Evolutionary conservation across 352 stramenopile species (phyloP).

Genomic region (Aphanomyces invadans): DNA sequence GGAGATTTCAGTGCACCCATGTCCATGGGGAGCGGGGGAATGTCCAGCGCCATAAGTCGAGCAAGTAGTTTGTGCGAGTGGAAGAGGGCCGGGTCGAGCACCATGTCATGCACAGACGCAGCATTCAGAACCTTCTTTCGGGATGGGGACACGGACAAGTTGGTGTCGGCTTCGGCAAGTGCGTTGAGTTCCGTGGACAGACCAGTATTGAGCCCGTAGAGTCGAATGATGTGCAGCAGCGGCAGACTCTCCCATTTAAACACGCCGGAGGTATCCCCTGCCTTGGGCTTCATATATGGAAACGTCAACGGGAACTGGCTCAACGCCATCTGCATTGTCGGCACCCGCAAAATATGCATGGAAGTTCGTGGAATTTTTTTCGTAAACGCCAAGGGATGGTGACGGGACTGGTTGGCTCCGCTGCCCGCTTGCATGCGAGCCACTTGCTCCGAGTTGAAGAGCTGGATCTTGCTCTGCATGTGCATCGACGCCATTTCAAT

Average conservation of each 20-base stretch:
- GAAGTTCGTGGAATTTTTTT: constrained; percentile 18
- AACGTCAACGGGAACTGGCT: constrained; percentile 8
- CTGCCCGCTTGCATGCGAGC: constrained; percentile 49
- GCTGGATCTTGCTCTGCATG: constrained; percentile 84
- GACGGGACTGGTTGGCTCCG: constrained; percentile 27
- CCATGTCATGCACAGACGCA: constrained; percentile 60
- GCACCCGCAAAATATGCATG: constrained; percentile 9
- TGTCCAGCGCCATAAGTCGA: constrained; percentile 86
- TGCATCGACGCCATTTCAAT: constrained; percentile 82
- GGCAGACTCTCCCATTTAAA: constrained; percentile 52
- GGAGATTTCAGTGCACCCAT: constrained; percentile 69
- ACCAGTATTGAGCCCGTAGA: constrained; percentile 54
- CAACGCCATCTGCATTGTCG: constrained; percentile 12
- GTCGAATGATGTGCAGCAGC: constrained; percentile 64
- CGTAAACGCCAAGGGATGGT: not conserved
- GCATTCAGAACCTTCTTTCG: constrained; percentile 46
- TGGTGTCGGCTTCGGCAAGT: not conserved
- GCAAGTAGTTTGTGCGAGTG: constrained; percentile 81
- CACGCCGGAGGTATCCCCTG: not conserved
- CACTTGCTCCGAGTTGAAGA: constrained; percentile 70
- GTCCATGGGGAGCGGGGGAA: constrained; percentile 88
- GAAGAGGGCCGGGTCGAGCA: constrained; percentile 68
- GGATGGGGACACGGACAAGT: constrained; percentile 39
- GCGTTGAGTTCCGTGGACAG: constrained; percentile 2
- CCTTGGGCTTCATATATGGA: constrained; percentile 19